A percentile compares a stretch with the other conserved stretches of the same genome.
phyloP scores from a whole-genome alignment of 129 eudicot genomes.

The Ambrosia trifida region DNA sequence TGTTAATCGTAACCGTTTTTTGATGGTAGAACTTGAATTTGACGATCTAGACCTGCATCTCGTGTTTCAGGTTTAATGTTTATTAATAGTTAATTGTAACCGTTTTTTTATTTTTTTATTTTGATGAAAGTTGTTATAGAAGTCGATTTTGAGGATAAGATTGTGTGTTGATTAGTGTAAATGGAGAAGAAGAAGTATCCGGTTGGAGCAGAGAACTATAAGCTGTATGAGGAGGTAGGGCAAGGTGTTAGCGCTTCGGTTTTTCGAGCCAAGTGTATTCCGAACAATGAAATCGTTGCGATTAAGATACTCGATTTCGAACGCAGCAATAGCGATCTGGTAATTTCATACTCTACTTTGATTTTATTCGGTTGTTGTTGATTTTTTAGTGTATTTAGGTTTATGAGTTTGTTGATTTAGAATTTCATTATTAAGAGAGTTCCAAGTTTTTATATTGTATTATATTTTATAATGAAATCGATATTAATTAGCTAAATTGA shows the following conservation, averaged over 20 bases:
- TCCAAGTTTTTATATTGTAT: background rate
- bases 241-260: conserved; percentile 92
- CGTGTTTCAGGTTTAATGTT: conserved; percentile 21
- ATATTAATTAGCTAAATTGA: too few species aligned
- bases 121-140: too few species aligned
- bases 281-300: conserved; percentile 75
- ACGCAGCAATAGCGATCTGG: conserved; percentile 84
- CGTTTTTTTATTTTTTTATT: too few species aligned
- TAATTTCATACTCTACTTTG: conserved; percentile 20
- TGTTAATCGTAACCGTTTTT: conserved; percentile 7
- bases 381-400: too few species aligned
- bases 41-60: background rate
- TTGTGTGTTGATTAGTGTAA: conserved; percentile 12
- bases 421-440: background rate
- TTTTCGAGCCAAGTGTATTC: conserved; percentile 70
- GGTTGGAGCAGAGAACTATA: conserved; percentile 69
- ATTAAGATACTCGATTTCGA: conserved; percentile 88
- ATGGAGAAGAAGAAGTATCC: conserved; percentile 91
- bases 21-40: background rate
- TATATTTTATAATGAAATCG: too few species aligned
- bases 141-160: too few species aligned
- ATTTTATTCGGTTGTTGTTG: too few species aligned
- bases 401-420: background rate
- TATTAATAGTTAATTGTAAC: too few species aligned
- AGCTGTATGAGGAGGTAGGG: conserved; percentile 82